These are phyloP conservation scores for Didymella glomerata DNA, from an alignment of 2,329 filamentous ascomycete genomes.

Conservation along the genomic window DNA sequence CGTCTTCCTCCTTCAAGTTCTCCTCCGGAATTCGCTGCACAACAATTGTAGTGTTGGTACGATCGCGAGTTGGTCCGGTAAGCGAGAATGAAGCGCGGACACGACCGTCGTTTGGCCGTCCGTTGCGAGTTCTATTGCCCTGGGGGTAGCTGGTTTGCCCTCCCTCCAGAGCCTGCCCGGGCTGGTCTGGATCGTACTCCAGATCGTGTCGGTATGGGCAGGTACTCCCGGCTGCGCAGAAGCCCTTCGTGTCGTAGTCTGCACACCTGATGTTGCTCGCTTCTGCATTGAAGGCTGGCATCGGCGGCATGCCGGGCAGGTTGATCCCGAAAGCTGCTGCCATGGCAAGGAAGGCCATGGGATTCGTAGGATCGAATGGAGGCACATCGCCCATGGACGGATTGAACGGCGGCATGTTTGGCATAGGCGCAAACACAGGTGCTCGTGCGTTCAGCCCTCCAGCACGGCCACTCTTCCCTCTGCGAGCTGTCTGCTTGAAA, in stretches of 20 bases:
- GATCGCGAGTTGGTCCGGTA: constrained; percentile 69
- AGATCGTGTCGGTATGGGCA: constrained; percentile 74
- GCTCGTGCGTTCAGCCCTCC: constrained; percentile 21
- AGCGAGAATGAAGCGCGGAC: constrained; percentile 67
- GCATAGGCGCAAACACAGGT: constrained; percentile 21
- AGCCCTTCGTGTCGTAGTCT: constrained; percentile 77
- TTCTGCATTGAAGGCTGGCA: constrained; percentile 42
- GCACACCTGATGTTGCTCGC: constrained; percentile 63
- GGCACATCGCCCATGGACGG: constrained; percentile 48
- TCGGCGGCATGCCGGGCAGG: constrained; percentile 52
- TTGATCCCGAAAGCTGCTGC: constrained; percentile 58
- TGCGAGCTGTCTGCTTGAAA: constrained; percentile 67
- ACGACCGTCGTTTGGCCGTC: constrained; percentile 33
- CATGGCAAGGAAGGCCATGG: constrained; percentile 70
- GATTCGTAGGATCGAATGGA: constrained; percentile 66
- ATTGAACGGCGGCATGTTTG: constrained; percentile 25
- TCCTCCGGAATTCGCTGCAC: constrained; percentile 81
- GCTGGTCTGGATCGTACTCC: constrained; percentile 69
- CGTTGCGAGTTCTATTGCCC: neutral
- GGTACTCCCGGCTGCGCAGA: constrained; percentile 70
- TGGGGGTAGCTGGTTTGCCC: constrained; percentile 10
- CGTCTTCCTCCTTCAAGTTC: constrained; percentile 69
- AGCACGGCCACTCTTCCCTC: constrained; percentile 40
- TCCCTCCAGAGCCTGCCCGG: constrained; percentile 39
- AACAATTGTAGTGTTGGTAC: constrained; percentile 72